Evolutionary conservation across 1,284 basidiomycete species (phyloP).

Genomic region (Marasmius oreades): DNA sequence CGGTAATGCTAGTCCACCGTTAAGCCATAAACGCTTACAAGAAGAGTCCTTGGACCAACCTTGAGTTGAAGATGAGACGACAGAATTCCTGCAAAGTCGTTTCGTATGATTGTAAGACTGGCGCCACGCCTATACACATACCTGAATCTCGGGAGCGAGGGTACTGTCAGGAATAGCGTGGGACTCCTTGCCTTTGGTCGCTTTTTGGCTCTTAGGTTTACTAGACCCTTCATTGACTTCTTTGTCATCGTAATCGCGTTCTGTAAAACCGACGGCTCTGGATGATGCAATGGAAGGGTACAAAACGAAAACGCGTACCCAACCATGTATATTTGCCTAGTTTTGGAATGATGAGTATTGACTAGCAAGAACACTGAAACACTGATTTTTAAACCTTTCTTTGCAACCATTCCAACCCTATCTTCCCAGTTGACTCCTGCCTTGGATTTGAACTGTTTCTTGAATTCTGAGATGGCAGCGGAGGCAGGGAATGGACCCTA

Average conservation of each 20-base stretch:
- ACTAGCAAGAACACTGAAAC: neutral
- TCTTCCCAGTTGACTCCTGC: conserved; percentile 49
- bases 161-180: conserved; percentile 44
- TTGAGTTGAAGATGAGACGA: conserved; percentile 53
- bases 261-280: conserved; percentile 24
- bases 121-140: conserved; percentile 16
- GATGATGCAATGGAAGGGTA: neutral
- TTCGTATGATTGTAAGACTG: neutral
- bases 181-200: conserved; percentile 34
- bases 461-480: conserved; percentile 49
- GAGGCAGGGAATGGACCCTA: conserved; percentile 31
- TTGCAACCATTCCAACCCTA: conserved; percentile 51
- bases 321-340: conserved; percentile 62
- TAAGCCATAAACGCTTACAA: neutral
- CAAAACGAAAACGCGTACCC: conserved; percentile 29
- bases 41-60: conserved; percentile 26
- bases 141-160: conserved; percentile 46
- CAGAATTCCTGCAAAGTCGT: conserved; percentile 37
- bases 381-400: conserved; percentile 36
- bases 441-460: conserved; percentile 60
- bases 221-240: conserved; percentile 29
- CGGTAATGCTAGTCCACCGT: conserved; percentile 39
- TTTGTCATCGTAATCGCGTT: conserved; percentile 47
- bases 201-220: conserved; percentile 12
- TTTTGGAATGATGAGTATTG: conserved; percentile 2